Evolutionary conservation across 331 rosid genomes (phyloP), one percentile per base, ranked within the genome.

Genomic region (Pyrus hybrid): DNA sequence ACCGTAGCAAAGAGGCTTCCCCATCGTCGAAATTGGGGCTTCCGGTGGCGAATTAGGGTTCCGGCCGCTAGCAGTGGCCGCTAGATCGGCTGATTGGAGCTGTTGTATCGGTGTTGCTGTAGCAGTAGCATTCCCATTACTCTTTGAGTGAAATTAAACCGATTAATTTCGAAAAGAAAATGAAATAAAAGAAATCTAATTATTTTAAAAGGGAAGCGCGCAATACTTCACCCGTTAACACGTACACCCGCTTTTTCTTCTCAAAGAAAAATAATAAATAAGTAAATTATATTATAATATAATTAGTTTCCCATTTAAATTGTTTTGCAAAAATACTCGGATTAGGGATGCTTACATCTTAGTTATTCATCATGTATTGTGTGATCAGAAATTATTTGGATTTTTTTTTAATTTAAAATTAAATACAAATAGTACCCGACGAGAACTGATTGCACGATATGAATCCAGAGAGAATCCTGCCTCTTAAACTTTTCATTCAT

Each of bases 1-100:
- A 82, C 86, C 83, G 43, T 66, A 66, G 76, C 67, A 71, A 22
- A 83, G 76, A 43, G 81, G 76, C 23, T 83, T 79, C 35, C 83
- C 86, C 86, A 83, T 83, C n/a, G 54, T 41, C 13, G 18, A 47
- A 63, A 21, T 78, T 60, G 18, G 22, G 56, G 56, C n/a, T 49
- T 49, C n/a, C 56, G n/a, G 3, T 49, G 53, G 63, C 18, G 13
- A 45, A 63, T 26, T 60, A 49, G 56, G n/a, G 56, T 49, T 49
- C n/a, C 8, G 9, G 17, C 45, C 2, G 43, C 43, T 30, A 30
- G 45, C 68, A 18, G 23, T 11, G 6, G 16, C 13, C 25, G 13
- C 23, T 18, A 17, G 68, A 64, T 64, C 67, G 45, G 68, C 35
- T 29, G 45, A 5, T 29, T 9, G 68, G 68, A 29, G 37, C 32